Percentiles rank a stretch among this genome's conserved stretches.
phyloP scores from a whole-genome alignment of 805 yeast species.

The Ogataea pini region DNA sequence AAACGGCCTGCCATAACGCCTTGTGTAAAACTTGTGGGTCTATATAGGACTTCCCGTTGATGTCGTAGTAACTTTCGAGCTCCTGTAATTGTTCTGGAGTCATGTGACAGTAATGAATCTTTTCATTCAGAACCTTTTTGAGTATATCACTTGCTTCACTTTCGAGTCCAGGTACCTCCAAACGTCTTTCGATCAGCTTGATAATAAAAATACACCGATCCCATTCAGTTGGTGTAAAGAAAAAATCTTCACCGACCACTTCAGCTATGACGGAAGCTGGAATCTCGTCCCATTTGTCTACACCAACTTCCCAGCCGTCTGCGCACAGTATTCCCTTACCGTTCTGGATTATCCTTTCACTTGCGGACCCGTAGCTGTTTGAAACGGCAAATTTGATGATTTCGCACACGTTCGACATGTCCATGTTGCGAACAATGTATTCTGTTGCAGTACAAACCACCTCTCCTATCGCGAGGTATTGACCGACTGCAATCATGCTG shows the following conservation, averaged over 20 bases:
- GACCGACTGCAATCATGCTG: slow-evolving; percentile 50
- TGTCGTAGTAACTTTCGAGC: slow-evolving; percentile 42
- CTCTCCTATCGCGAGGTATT: slow-evolving; percentile 47
- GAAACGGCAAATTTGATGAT: slow-evolving; percentile 44
- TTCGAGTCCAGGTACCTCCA: slow-evolving; percentile 16
- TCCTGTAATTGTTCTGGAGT: slow-evolving; percentile 48
- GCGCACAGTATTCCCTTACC: slow-evolving; percentile 47
- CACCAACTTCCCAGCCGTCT: slow-evolving; percentile 52
- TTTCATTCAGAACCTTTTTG: slow-evolving; percentile 39
- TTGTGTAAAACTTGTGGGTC: slow-evolving; percentile 41
- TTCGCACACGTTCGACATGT: slow-evolving; percentile 39
- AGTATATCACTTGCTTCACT: slow-evolving; percentile 28
- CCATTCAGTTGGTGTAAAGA: slow-evolving; percentile 57
- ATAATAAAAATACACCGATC: slow-evolving; percentile 52
- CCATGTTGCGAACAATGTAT: slow-evolving; percentile 37
- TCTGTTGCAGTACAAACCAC: slow-evolving; percentile 47
- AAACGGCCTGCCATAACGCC: slow-evolving; percentile 52
- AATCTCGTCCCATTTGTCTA: slow-evolving; percentile 47
- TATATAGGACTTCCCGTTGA: slow-evolving; percentile 40
- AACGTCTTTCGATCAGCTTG: slow-evolving; percentile 41
- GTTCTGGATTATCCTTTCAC: slow-evolving; percentile 45
- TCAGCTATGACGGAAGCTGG: slow-evolving; percentile 44
- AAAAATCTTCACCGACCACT: slow-evolving; percentile 50
- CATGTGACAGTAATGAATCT: slow-evolving; percentile 49
- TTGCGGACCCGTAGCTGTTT: slow-evolving; percentile 48